Base-by-base conservation (phyloP, 148 eudicot species). In the Rhododendron williamsianum region DNA sequence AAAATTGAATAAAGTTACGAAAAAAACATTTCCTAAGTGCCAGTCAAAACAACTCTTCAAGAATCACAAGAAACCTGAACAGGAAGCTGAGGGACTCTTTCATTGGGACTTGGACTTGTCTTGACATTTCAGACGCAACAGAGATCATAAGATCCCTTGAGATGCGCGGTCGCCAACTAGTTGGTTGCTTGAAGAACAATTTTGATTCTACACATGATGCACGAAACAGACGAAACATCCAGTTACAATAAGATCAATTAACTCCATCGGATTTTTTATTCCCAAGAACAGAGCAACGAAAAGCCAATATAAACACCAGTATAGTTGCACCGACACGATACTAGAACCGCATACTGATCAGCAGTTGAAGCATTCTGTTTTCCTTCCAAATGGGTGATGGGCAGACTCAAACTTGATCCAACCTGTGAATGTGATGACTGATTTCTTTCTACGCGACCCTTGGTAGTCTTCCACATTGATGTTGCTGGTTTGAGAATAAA, bases 121-220 rank as follows among this genome's bases (percentile, higher is more conserved):
- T 90, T 51, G 98, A 92, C 90, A 92, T 95, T 92, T 97, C 96
- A 90, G 99, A 94, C 72, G 96, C 95, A 90, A 97, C 99, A 89
- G 99, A 95, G 86, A 97, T 91, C 95, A 97, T 87, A 72, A 97
- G 93, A 89, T 97, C 95, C 92, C 93, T 92, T 83, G 95, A 92
- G 83, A 95, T 90, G 81, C 94, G 93, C 80, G 98, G 99, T 79
- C 89, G 88, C 98, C 99, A 97, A 86, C 92, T 90, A 18, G 98
- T 94, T 77, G 93, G 90, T 87, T 97, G 93, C 93, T 97, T 97
- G 90, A 95, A 97, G 85, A 95, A 97, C 88, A 96, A 89, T 88
- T 92, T 94, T 84, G 98, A 97, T 86, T 93, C 99, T 97, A 85
- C 87, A 91, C 67, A 71, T 36, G 79, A 86, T 23, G 38, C 78